phyloP scores from a whole-genome alignment of 495 filamentous ascomycete genomes.

The Aspergillus steynii region DNA sequence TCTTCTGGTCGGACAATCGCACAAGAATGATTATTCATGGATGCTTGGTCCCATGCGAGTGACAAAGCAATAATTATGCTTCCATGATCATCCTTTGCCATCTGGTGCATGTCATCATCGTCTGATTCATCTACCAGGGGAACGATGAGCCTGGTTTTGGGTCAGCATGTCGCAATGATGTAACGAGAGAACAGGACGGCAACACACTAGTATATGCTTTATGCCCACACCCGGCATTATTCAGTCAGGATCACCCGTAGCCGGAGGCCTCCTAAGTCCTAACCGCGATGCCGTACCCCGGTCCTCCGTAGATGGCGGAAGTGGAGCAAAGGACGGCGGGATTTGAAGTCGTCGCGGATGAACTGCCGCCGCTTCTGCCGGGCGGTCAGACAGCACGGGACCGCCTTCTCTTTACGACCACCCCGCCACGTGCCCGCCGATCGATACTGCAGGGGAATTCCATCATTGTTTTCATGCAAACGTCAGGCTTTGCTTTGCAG shows the following conservation, averaged over 20 bases:
- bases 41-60: neutral
- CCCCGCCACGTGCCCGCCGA: neutral
- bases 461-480: neutral
- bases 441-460: neutral
- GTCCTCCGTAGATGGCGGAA: too few relatives aligned
- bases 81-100: neutral
- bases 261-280: neutral
- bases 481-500: neutral
- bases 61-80: neutral
- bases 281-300: neutral
- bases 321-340: too few relatives aligned
- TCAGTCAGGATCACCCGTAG: neutral
- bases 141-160: neutral
- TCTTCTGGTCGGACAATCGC: slow-evolving; percentile 12
- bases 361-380: neutral
- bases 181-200: neutral
- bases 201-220: neutral
- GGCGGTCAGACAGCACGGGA: neutral
- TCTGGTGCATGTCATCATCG: neutral
- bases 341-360: neutral
- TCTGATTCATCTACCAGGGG: neutral
- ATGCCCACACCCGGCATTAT: too few relatives aligned
- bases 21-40: slow-evolving; percentile 8
- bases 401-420: neutral
- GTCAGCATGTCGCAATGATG: neutral